A percentile compares a stretch with the other conserved stretches of the same genome.
Conservation (phyloP, 1,284 basidiomycete species). For the Trametes hirsuta region DNA sequence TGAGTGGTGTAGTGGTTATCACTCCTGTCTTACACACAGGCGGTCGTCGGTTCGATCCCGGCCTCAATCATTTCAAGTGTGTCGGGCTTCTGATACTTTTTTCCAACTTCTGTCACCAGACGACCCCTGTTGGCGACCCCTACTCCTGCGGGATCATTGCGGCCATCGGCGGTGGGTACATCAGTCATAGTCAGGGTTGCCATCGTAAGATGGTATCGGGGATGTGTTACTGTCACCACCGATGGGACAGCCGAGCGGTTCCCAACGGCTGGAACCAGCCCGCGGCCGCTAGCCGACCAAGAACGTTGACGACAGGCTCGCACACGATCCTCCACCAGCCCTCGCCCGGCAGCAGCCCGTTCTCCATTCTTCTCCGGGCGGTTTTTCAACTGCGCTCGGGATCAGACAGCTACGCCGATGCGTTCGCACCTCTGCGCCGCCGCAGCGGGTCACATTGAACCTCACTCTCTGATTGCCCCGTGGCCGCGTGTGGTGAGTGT, state of each 20-base stretch:
- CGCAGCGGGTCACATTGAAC: conserved; percentile 10
- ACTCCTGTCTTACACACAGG: conserved; percentile 28
- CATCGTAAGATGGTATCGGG: conserved; percentile 10
- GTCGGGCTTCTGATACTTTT: background rate
- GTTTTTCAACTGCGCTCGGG: background rate
- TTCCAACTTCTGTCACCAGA: background rate
- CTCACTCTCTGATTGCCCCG: conserved; percentile 1
- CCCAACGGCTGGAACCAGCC: background rate
- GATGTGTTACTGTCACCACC: background rate
- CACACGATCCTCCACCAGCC: background rate
- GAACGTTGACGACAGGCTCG: background rate
- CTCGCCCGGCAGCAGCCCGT: background rate
- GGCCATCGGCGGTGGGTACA: background rate
- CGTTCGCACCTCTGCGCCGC: conserved; percentile 9
- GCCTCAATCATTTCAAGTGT: conserved; percentile 20
- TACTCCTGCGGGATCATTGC: background rate
- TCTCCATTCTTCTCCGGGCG: background rate
- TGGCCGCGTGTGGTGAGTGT: background rate
- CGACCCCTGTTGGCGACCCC: background rate
- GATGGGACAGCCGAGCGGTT: background rate
- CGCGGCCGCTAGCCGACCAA: background rate
- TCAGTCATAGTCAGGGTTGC: conserved; percentile 6
- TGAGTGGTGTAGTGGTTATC: conserved; percentile 29
- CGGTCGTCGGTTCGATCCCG: conserved; percentile 29
- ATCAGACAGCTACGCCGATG: conserved; percentile 13